Evolutionary conservation across 2,329 filamentous ascomycete genomes (phyloP).

Genomic region (Claviceps sp.): DNA sequence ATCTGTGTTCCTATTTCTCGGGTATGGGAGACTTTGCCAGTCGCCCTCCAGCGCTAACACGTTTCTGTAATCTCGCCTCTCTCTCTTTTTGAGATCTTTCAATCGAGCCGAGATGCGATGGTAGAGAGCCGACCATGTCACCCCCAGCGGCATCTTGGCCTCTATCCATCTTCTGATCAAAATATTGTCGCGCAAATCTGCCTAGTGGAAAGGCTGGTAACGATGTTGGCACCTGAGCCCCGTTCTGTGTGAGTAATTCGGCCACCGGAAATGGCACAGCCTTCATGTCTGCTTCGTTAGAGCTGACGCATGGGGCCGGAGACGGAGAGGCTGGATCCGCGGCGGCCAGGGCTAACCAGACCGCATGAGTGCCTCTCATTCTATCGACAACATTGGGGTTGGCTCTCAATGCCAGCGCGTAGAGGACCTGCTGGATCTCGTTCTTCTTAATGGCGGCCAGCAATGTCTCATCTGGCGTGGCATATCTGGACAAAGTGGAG

Average conservation of each 20-base stretch:
- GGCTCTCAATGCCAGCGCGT: slow-evolving; percentile 72
- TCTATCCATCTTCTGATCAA: slow-evolving; percentile 60
- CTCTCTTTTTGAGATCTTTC: slow-evolving; percentile 47
- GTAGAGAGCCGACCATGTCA: slow-evolving; percentile 51
- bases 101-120: slow-evolving; percentile 27
- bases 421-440: slow-evolving; percentile 85
- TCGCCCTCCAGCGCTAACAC: slow-evolving; percentile 63
- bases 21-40: slow-evolving; percentile 53
- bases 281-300: slow-evolving; percentile 34
- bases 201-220: slow-evolving; percentile 76
- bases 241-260: slow-evolving; percentile 85
- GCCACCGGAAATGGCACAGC: slow-evolving; percentile 70
- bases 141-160: slow-evolving; percentile 25
- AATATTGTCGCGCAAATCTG: slow-evolving; percentile 64
- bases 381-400: slow-evolving; percentile 80
- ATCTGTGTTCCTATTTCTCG: slow-evolving; percentile 39
- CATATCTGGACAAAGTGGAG: slow-evolving; percentile 59
- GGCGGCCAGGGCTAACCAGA: slow-evolving; percentile 83
- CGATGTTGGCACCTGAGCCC: slow-evolving; percentile 66
- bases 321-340: slow-evolving; percentile 77
- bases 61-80: slow-evolving; percentile 60
- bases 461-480: slow-evolving; percentile 73
- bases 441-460: slow-evolving; percentile 91
- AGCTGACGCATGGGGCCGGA: slow-evolving; percentile 29
- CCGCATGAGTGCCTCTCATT: slow-evolving; percentile 73